Percentiles rank a stretch among this genome's conserved stretches.
Evolutionary conservation across 805 yeast species (phyloP).

Genomic region (Zygosaccharomyces gambellarensis): DNA sequence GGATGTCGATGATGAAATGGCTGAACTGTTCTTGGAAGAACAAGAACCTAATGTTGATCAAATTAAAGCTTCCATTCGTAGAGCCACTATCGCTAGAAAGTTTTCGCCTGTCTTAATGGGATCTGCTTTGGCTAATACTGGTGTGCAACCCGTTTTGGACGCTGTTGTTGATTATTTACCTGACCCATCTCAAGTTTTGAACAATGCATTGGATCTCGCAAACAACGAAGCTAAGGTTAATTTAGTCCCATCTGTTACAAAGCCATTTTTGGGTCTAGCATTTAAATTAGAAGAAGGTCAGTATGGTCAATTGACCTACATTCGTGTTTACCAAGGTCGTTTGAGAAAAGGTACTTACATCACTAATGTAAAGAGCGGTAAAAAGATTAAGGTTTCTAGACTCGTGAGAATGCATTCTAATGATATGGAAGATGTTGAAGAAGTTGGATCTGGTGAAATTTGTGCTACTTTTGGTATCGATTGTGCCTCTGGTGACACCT

Average conservation of each 20-base stretch:
- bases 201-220: slow-evolving; percentile 77
- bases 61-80: slow-evolving; percentile 83
- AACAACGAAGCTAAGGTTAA: slow-evolving; percentile 63
- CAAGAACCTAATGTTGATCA: slow-evolving; percentile 79
- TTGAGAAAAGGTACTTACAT: slow-evolving; percentile 86
- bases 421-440: slow-evolving; percentile 97
- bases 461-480: slow-evolving; percentile 99
- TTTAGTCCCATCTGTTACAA: slow-evolving; percentile 62
- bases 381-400: slow-evolving; percentile 87
- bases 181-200: slow-evolving; percentile 87
- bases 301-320: slow-evolving; percentile 94
- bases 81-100: slow-evolving; percentile 90
- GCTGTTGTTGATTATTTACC: slow-evolving; percentile 96
- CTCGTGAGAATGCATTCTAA: slow-evolving; percentile 98
- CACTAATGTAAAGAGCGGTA: slow-evolving; percentile 85
- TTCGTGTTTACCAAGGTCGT: slow-evolving; percentile 95
- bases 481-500: slow-evolving; percentile 98
- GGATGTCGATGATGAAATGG: slow-evolving; percentile 96
- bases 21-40: slow-evolving; percentile 88
- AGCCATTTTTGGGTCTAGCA: slow-evolving; percentile 95
- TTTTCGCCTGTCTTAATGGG: slow-evolving; percentile 99
- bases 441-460: slow-evolving; percentile 95
- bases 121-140: slow-evolving; percentile 93
- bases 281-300: slow-evolving; percentile 98
- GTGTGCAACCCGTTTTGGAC: slow-evolving; percentile 91